Conservation (phyloP, 768 basidiomycete genomes). For the Lactarius quietus region DNA sequence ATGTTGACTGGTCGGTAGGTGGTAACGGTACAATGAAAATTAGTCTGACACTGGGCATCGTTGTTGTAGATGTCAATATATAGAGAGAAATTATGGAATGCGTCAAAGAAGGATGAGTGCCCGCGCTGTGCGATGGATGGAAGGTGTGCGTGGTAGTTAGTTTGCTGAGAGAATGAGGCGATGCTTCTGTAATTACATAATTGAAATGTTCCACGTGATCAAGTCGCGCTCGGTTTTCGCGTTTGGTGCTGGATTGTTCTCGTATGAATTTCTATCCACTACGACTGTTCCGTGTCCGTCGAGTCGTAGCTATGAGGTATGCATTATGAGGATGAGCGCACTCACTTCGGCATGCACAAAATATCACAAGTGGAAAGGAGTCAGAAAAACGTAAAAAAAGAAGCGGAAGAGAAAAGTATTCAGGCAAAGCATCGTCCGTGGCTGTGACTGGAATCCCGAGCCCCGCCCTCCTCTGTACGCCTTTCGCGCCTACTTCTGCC, state of each 20-base stretch:
- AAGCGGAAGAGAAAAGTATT: not conserved
- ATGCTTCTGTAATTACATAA: not conserved
- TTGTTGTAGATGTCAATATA: not conserved
- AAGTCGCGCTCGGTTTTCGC: not conserved
- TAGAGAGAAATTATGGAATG: not conserved
- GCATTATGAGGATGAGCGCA: constrained; percentile 1
- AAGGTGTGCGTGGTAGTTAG: not conserved
- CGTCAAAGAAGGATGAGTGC: not conserved
- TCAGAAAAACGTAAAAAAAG: not conserved
- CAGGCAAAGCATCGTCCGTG: constrained; percentile 1
- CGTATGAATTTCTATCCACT: constrained; percentile 20
- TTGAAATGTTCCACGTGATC: not conserved
- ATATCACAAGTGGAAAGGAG: not conserved
- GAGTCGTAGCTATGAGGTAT: constrained; percentile 25
- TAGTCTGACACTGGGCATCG: not conserved
- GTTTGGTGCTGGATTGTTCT: not conserved
- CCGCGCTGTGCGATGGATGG: constrained; percentile 2
- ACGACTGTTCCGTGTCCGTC: constrained; percentile 24
- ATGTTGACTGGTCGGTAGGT: not conserved
- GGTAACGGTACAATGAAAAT: not conserved
- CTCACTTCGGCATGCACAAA: not conserved
- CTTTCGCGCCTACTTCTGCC: constrained; percentile 45
- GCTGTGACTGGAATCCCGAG: not conserved
- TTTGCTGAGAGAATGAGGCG: no score
- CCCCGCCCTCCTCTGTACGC: no score